These are phyloP conservation scores for Nakaseomyces bracarensis DNA, from an alignment of 1,139 yeast species.

Conservation along the genomic window DNA sequence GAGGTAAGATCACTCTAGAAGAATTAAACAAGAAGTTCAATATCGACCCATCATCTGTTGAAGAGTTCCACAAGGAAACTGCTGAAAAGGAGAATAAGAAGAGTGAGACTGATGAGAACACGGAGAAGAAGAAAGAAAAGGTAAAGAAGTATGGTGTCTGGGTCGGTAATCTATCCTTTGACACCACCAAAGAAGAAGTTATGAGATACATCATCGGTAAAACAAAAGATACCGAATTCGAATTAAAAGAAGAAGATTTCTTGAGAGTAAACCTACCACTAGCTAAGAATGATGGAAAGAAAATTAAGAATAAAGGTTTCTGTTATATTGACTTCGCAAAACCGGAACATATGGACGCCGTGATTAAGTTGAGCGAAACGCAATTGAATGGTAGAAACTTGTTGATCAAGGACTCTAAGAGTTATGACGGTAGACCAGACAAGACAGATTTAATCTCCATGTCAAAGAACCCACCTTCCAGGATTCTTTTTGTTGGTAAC, in stretches of 20 bases:
- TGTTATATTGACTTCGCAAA: slow-evolving; percentile 83
- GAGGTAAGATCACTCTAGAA: slow-evolving; percentile 57
- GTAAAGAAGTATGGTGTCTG: slow-evolving; percentile 62
- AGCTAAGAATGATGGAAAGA: slow-evolving; percentile 42
- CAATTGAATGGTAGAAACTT: slow-evolving; percentile 76
- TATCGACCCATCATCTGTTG: slow-evolving; percentile 33
- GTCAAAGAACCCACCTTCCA: slow-evolving; percentile 75
- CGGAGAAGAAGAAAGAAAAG: slow-evolving; percentile 18
- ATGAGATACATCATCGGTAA: slow-evolving; percentile 55
- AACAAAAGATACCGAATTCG: slow-evolving; percentile 38
- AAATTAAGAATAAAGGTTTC: slow-evolving; percentile 63
- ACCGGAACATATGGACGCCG: slow-evolving; percentile 53
- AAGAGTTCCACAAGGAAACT: slow-evolving; percentile 31
- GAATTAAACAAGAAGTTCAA: slow-evolving; percentile 44
- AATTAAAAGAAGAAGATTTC: slow-evolving; percentile 41
- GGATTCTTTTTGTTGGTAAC: slow-evolving; percentile 88
- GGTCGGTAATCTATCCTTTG: slow-evolving; percentile 89
- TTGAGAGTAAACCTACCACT: slow-evolving; percentile 60
- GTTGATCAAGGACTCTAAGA: slow-evolving; percentile 70
- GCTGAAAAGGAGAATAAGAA: slow-evolving; percentile 20
- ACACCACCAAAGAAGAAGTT: slow-evolving; percentile 71
- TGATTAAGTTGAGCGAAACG: slow-evolving; percentile 60
- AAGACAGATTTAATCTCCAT: slow-evolving; percentile 40
- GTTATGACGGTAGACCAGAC: slow-evolving; percentile 84
- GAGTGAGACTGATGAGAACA: slow-evolving; percentile 16